These are phyloP conservation scores for sunflower (Helianthus annuus) DNA, from an alignment of 129 eudicot species.

Conservation along the genomic window DNA sequence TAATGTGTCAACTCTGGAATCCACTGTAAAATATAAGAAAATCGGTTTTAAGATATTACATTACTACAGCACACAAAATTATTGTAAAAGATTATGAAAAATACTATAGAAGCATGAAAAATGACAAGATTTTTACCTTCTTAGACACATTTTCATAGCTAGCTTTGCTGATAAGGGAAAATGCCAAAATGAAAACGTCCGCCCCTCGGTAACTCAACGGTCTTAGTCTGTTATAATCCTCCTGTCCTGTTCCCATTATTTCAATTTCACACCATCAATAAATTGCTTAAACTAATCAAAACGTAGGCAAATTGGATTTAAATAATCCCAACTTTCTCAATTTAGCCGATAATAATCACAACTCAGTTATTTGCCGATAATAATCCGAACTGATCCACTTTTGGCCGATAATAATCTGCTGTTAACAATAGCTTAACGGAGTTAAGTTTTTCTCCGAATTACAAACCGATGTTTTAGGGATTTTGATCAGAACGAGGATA, in stretches of 20 bases:
- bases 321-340: no score
- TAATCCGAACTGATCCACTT: no score
- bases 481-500: no score
- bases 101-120: not conserved
- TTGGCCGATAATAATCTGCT: no score
- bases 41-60: slow-evolving; percentile 7
- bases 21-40: slow-evolving; percentile 60
- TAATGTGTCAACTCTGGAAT: slow-evolving; percentile 96
- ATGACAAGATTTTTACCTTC: slow-evolving; percentile 46
- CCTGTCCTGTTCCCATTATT: slow-evolving; percentile 75
- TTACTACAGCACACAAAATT: not conserved
- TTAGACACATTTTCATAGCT: slow-evolving; percentile 98
- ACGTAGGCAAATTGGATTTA: not conserved
- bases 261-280: slow-evolving; percentile 13
- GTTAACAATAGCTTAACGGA: no score
- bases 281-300: not conserved
- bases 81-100: not conserved
- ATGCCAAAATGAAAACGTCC: slow-evolving; percentile 95
- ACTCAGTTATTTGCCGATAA: no score
- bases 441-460: no score
- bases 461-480: no score
- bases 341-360: no score
- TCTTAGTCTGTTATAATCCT: slow-evolving; percentile 96
- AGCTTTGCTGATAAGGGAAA: slow-evolving; percentile 96
- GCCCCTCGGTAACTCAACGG: slow-evolving; percentile 99